Conservation (phyloP, 2,329 filamentous ascomycete genomes). For the Penicillium rolfsii region DNA sequence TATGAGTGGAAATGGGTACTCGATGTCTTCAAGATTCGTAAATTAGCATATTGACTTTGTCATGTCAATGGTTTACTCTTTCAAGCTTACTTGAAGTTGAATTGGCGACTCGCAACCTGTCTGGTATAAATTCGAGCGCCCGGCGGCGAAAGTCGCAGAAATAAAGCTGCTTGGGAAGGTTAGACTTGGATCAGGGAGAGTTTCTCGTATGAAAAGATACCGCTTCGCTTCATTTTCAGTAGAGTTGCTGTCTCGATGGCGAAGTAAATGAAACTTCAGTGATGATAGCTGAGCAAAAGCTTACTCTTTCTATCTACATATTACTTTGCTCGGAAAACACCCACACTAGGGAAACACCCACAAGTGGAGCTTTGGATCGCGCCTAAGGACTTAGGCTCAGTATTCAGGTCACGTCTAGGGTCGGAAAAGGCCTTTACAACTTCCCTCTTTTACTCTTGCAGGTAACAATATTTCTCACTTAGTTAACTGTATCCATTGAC, state of each 20-base stretch:
- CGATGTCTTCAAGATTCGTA: not conserved
- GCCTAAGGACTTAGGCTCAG: not conserved
- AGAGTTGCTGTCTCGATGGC: not conserved
- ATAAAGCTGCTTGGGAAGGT: not conserved
- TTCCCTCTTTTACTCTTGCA: too few relatives aligned
- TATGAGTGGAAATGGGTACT: not conserved
- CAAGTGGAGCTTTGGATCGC: not conserved
- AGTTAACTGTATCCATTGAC: not conserved
- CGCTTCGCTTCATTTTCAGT: not conserved
- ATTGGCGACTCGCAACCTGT: not conserved
- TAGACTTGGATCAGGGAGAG: not conserved
- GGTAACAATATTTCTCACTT: too few relatives aligned
- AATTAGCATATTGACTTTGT: not conserved
- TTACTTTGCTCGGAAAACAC: not conserved
- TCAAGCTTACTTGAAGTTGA: not conserved
- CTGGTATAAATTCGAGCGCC: not conserved
- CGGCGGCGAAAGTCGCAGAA: not conserved
- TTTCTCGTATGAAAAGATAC: not conserved
- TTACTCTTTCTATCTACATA: not conserved
- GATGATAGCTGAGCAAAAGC: not conserved
- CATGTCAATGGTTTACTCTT: not conserved
- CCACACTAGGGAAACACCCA: not conserved
- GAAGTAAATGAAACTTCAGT: not conserved
- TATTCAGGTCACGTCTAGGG: too few relatives aligned
- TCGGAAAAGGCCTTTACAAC: too few relatives aligned